A percentile compares a stretch with the other conserved stretches of the same genome.
phyloP scores from a whole-genome alignment of 2,329 filamentous ascomycete species.

The Gaeumannomyces sp. region DNA sequence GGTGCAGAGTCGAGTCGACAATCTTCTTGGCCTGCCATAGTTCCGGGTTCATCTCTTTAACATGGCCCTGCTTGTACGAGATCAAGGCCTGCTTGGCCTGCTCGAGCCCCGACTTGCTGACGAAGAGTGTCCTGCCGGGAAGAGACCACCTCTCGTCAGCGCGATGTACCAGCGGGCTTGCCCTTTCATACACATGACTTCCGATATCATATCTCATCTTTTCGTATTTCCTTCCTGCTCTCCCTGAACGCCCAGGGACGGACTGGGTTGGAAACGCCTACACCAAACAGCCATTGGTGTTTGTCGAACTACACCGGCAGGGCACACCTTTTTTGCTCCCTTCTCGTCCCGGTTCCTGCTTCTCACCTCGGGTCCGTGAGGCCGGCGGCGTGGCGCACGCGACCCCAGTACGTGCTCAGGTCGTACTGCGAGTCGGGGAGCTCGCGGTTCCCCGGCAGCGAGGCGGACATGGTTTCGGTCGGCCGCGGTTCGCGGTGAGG shows the following conservation, averaged over 20 bases:
- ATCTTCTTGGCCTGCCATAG: constrained; percentile 96
- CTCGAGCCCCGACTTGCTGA: constrained; percentile 71
- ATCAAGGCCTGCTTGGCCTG: constrained; percentile 76
- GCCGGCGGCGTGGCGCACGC: constrained; percentile 81
- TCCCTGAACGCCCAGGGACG: too few relatives aligned
- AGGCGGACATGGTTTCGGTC: constrained; percentile 51
- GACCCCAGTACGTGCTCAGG: constrained; percentile 87
- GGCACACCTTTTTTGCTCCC: not conserved
- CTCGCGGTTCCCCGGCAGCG: constrained; percentile 65
- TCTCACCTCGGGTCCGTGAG: constrained; percentile 93
- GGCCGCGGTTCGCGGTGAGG: not conserved
- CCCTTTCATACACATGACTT: not conserved
- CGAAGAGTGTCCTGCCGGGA: constrained; percentile 71
- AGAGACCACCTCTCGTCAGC: not conserved
- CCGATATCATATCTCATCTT: not conserved
- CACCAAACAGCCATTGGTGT: not conserved
- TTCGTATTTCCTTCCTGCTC: not conserved
- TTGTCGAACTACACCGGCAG: not conserved
- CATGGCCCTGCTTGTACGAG: constrained; percentile 79
- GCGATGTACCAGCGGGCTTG: not conserved
- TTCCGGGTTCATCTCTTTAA: constrained; percentile 76
- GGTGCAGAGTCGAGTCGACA: constrained; percentile 92
- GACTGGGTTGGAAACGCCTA: not conserved
- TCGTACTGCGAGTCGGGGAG: constrained; percentile 90
- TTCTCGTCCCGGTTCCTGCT: not conserved